These are phyloP conservation scores for Alternaria triticina DNA, from an alignment of 2,329 filamentous ascomycete species.

Conservation along the genomic window DNA sequence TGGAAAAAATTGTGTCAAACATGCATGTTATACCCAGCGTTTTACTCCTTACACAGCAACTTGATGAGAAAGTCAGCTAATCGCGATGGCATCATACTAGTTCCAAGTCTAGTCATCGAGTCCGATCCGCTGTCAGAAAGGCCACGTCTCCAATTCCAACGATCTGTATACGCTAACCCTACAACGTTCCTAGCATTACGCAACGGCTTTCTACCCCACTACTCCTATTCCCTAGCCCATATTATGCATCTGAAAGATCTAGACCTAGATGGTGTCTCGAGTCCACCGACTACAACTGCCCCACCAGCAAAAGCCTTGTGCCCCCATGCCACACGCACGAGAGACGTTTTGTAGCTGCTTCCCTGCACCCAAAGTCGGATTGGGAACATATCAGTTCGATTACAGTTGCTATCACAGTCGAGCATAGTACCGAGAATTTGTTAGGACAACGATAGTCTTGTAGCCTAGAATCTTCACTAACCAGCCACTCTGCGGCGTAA, in stretches of 20 bases:
- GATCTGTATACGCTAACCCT: neutral
- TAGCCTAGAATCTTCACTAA: too few relatives aligned
- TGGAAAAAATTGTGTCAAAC: neutral
- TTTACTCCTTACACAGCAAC: neutral
- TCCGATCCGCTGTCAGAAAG: neutral
- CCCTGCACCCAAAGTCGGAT: too few relatives aligned
- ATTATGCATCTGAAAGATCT: neutral
- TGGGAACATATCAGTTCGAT: too few relatives aligned
- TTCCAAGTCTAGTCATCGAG: neutral
- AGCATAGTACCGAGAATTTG: too few relatives aligned
- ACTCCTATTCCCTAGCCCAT: neutral
- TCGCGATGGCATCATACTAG: too few relatives aligned
- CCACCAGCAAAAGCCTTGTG: too few relatives aligned
- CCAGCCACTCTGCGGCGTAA: too few relatives aligned
- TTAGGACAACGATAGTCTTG: too few relatives aligned
- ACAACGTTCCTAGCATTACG: neutral
- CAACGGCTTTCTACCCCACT: conserved; percentile 1
- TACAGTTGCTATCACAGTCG: too few relatives aligned
- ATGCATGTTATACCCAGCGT: neutral
- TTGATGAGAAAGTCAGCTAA: neutral
- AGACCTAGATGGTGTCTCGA: neutral
- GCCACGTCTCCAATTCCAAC: neutral
- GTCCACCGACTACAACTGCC: neutral
- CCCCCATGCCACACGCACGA: too few relatives aligned
- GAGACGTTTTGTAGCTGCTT: too few relatives aligned